Evolutionary conservation across 2,329 filamentous ascomycete genomes (phyloP), one percentile per base, ranked within the genome.

Genomic region (Aaosphaeria pasadenensis): DNA sequence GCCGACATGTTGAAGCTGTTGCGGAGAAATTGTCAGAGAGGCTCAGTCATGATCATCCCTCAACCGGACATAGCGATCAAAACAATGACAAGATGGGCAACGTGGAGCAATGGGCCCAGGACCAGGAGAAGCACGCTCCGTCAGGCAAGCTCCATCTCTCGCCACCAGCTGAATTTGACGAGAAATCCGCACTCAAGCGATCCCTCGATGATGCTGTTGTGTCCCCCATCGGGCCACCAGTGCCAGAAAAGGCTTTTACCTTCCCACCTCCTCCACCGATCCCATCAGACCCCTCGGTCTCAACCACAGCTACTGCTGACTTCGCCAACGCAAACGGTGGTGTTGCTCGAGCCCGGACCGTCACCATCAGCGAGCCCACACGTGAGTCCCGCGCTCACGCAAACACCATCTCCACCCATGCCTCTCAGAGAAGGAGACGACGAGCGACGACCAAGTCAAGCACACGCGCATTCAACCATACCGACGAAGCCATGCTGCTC

Each of bases 371-470:
- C 24, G 67, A 70, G 30, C 67, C 67, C 3, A 35, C 17, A 45
- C 53, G 43, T 11, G 41, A 51, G 13, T 40, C 41, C n/a, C 50
- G 53, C 4, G 17, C 44, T 1, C 49, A 50, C 17, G 48, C 52
- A 13, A 54, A 54, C 46, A 57, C 57, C 3, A 42, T 51, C 6
- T 51, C 48, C 31, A 50, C 44, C 2, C 24, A 43, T 24, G 24
- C 24, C 6, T 30, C 28, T 5, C 64, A 61, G 29, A 74, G 82
- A 47, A 84, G 77, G 63, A 80, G 87, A 40, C 80, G 86, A 42
- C 80, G 89, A 31, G 84, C 82, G 1, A 87, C 84, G 30, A 91
- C 88, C 36, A 86, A 83, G 71, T 80, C 82, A 50, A 87, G 82
- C 58, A 81, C 82, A 31, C 80, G 83, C 39, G 82, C 82, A 1